phyloP scores from a whole-genome alignment of 768 basidiomycete species.

The Leccinum ochraceum region DNA sequence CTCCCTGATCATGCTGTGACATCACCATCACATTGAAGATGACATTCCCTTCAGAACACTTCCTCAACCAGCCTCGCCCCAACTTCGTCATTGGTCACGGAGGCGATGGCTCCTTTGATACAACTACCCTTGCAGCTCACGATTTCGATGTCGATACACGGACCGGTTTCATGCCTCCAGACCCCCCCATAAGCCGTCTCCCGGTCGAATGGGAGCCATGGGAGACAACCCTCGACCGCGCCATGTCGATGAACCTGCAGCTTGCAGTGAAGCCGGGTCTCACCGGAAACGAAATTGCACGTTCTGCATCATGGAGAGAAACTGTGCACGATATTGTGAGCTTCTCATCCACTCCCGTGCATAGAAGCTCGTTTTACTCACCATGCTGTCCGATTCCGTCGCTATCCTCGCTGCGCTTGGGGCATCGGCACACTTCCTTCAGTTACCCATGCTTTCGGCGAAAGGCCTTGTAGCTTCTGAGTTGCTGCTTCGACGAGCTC shows the following conservation, averaged over 20 bases:
- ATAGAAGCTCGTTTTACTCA: not conserved
- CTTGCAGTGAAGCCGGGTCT: constrained; percentile 50
- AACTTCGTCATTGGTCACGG: constrained; percentile 26
- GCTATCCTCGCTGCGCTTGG: not conserved
- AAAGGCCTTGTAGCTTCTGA: constrained; percentile 50
- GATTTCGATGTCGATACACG: constrained; percentile 92
- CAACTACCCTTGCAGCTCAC: constrained; percentile 71
- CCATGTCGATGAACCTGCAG: constrained; percentile 49
- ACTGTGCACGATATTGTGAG: constrained; percentile 50
- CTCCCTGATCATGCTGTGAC: not conserved
- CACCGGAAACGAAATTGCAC: constrained; percentile 35
- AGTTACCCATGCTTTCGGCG: constrained; percentile 59
- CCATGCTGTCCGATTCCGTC: not conserved
- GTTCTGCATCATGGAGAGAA: constrained; percentile 55
- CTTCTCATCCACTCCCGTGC: not conserved
- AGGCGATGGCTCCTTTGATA: constrained; percentile 39
- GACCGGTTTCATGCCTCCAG: constrained; percentile 90
- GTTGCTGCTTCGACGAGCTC: constrained; percentile 64
- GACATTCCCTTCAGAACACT: constrained; percentile 32
- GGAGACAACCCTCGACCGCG: constrained; percentile 63
- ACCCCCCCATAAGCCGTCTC: constrained; percentile 65
- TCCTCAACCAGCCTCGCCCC: constrained; percentile 37
- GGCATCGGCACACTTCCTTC: not conserved
- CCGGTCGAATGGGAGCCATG: constrained; percentile 66
- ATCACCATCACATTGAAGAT: not conserved